These are phyloP conservation scores for Euphrasia confusa DNA, from an alignment of 257 asterid genomes.

Conservation along the genomic window DNA sequence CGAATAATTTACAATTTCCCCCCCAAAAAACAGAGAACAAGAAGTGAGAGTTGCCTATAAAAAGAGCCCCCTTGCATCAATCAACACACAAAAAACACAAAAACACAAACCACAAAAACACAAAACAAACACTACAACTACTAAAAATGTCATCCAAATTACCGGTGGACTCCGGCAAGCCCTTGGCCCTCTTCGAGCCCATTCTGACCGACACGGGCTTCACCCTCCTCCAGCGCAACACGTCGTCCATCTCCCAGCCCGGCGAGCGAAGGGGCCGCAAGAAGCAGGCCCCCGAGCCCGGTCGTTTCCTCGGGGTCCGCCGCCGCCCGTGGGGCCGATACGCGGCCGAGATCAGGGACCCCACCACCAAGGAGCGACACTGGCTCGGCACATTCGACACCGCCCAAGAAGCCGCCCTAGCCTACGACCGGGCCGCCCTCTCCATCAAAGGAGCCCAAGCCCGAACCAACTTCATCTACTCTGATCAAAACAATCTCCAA, in stretches of 20 bases:
- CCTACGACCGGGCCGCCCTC: conserved; percentile 92
- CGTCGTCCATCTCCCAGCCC: conserved; percentile 49
- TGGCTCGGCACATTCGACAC: conserved; percentile 98
- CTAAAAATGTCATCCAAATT: no score
- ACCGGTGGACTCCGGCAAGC: neutral
- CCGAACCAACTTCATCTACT: conserved; percentile 74
- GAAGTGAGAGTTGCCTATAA: no score
- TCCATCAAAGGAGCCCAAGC: conserved; percentile 88
- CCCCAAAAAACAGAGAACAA: no score
- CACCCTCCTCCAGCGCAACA: conserved; percentile 80
- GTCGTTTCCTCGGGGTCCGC: conserved; percentile 81
- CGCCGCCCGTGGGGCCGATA: conserved; percentile 97
- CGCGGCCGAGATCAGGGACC: conserved; percentile 95
- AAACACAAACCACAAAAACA: no score
- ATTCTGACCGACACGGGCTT: conserved; percentile 73
- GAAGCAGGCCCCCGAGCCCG: conserved; percentile 64
- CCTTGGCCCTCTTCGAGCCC: conserved; percentile 69
- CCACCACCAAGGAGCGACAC: conserved; percentile 84
- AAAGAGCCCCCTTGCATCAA: no score
- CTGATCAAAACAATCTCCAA: conserved; percentile 42
- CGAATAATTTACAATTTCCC: no score
- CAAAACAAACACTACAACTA: no score
- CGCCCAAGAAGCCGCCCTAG: conserved; percentile 96
- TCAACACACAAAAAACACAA: no score
- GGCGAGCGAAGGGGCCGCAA: conserved; percentile 74